These are phyloP conservation scores for Xylariaceae sp. DNA, from an alignment of 2,329 filamentous ascomycete species.

Conservation along the genomic window DNA sequence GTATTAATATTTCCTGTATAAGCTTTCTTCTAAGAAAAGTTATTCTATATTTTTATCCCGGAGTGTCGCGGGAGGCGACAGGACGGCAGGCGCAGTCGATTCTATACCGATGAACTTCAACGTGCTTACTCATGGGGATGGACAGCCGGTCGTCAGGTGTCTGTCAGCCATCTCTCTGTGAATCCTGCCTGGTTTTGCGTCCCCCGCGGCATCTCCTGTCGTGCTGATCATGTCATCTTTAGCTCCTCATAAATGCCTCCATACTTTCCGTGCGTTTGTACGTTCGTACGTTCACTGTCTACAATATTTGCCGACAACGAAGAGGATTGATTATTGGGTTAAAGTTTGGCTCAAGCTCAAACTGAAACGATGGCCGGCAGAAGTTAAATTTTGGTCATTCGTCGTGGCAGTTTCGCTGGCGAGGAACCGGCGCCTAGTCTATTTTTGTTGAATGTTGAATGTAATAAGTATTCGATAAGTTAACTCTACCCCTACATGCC, in stretches of 20 bases:
- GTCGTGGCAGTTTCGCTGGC: neutral
- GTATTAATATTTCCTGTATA: too few species aligned
- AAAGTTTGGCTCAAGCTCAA: neutral
- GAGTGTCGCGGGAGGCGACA: neutral
- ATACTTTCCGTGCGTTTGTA: too few species aligned
- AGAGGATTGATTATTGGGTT: neutral
- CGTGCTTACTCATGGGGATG: too few species aligned
- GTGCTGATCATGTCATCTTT: too few species aligned
- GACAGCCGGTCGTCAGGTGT: too few species aligned
- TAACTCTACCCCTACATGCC: neutral
- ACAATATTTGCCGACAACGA: neutral
- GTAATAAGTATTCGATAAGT: neutral
- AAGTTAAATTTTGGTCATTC: neutral
- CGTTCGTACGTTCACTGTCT: too few species aligned
- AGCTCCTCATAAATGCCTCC: too few species aligned
- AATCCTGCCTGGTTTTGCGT: too few species aligned
- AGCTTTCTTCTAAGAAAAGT: neutral
- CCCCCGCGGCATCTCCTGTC: too few species aligned
- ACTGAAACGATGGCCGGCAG: constrained; percentile 1
- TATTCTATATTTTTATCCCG: neutral
- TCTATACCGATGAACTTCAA: too few species aligned
- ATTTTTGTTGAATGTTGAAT: neutral
- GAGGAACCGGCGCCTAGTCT: neutral
- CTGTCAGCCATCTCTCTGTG: too few species aligned
- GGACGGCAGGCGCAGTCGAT: too few species aligned